Evolutionary conservation across 805 yeast genomes (phyloP).

Genomic region (Saccharomycopsis selenospora): DNA sequence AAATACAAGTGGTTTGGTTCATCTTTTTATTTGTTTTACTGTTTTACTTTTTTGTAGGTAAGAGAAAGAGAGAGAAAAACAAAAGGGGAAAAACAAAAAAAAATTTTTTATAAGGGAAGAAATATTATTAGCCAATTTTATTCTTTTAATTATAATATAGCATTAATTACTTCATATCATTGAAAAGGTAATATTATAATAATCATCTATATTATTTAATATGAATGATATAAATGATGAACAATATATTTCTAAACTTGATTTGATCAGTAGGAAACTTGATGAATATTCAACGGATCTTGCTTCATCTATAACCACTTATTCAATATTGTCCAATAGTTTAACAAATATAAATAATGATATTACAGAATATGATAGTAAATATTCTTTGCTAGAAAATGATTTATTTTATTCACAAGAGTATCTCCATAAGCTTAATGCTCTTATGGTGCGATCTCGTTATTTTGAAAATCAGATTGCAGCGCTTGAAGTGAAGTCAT

Average conservation of each 20-base stretch:
- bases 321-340: constrained; percentile 17
- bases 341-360: constrained; percentile 17
- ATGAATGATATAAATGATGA: constrained; percentile 4
- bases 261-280: constrained; percentile 8
- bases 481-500: constrained; percentile 24
- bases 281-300: constrained; percentile 10
- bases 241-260: constrained; percentile 7
- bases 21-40: too few relatives aligned
- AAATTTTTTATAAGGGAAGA: too few relatives aligned
- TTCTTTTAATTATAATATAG: too few relatives aligned
- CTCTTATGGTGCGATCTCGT: constrained; percentile 26
- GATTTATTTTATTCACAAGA: constrained; percentile 27
- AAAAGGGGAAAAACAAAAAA: too few relatives aligned
- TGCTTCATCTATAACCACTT: constrained; percentile 9
- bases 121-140: too few relatives aligned
- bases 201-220: too few relatives aligned
- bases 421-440: constrained; percentile 26
- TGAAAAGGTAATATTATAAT: too few relatives aligned
- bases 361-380: constrained; percentile 22
- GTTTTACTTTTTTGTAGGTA: too few relatives aligned
- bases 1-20: too few relatives aligned
- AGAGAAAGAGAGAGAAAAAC: too few relatives aligned
- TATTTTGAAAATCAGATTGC: constrained; percentile 28
- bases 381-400: constrained; percentile 21
- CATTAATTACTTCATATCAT: too few relatives aligned